Base-by-base conservation (phyloP, 2,329 filamentous ascomycete species). In the Leptographium galeiforme region DNA sequence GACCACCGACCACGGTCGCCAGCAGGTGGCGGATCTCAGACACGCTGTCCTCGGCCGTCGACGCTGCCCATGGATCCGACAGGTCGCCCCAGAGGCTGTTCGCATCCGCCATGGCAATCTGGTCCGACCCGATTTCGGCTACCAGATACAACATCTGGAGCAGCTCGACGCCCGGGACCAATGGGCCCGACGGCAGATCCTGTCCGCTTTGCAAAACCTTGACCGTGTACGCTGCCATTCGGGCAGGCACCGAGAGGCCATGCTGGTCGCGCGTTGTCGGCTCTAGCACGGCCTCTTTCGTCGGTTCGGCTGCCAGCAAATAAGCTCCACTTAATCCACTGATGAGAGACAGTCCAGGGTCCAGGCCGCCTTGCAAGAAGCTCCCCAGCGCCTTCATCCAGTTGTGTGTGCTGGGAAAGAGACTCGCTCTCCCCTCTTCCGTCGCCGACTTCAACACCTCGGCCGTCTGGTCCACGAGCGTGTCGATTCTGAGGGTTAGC, bases 201-300 rank as follows among this genome's bases (percentile, higher is more conserved):
- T 75, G 59, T 0, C 69, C 67, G 4, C 67, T 64, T 8, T 66
- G 62, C 0, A 89, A 63, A 0, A 93, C 64, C 49, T 75, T 75
- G 7, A 74, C 72, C 0, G 81, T 77, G 64, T 89, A 95, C 49
- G 84, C 73, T 1, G 84, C 81, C 70, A 94, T 86, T 53, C 91
- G 77, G 14, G 87, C 78, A 1, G 88, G 81, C 52, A 86, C 72
- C 2, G 88, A 88, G 36, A 82, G 79, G 0, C 86, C 86, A 58
- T 79, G 77, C 5, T 76, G 71, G 63, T 95, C 89, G 45, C 84
- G 74, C 36, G 70, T 63, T 16, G 76, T 58, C 6, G 65, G 57
- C 30, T 7, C 19, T 2, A 5, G 3, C 2, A 44, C 54, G 2
- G 48, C 18, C 41, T 14, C 41, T 19, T 40, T 36, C n/a, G 13